phyloP scores from a whole-genome alignment of 2,329 filamentous ascomycete species.

The Ambrosiella beaveri region DNA sequence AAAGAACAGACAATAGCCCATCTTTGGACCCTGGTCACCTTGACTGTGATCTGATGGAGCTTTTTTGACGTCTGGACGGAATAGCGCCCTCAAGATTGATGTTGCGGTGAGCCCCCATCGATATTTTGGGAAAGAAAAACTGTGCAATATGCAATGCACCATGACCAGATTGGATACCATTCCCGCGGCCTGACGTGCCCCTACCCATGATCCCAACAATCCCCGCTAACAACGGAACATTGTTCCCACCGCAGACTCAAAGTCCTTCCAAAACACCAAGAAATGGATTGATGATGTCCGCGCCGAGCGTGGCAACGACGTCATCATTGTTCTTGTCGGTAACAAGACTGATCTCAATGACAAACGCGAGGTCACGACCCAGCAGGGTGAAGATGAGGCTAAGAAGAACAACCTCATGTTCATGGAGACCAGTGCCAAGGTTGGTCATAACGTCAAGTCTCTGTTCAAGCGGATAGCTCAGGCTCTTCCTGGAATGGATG shows the following conservation, averaged over 20 bases:
- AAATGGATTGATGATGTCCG: conserved; percentile 99
- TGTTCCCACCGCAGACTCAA: conserved; percentile 42
- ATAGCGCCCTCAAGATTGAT: neutral
- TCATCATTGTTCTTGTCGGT: conserved; percentile 94
- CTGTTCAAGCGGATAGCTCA: conserved; percentile 97
- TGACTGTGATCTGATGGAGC: neutral
- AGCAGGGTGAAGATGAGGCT: conserved; percentile 92
- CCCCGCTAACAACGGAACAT: conserved; percentile 5
- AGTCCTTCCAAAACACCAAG: conserved; percentile 94
- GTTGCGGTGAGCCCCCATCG: conserved; percentile 2
- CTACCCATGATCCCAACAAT: neutral
- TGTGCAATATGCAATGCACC: neutral
- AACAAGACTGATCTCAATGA: conserved; percentile 99
- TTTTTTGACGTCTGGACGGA: neutral
- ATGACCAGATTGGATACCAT: neutral
- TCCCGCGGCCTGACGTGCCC: neutral
- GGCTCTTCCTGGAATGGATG: conserved; percentile 93
- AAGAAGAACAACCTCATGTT: conserved; percentile 98
- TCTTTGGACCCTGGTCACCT: neutral
- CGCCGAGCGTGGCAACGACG: conserved; percentile 91
- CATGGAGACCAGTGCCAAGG: conserved; percentile 94
- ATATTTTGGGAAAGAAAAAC: neutral
- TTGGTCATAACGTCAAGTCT: conserved; percentile 94
- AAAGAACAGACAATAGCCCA: neutral
- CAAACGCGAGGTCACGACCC: conserved; percentile 91